Evolutionary conservation across 1,139 yeast species (phyloP).

Genomic region (Kurtzmaniella quercitrusa): DNA sequence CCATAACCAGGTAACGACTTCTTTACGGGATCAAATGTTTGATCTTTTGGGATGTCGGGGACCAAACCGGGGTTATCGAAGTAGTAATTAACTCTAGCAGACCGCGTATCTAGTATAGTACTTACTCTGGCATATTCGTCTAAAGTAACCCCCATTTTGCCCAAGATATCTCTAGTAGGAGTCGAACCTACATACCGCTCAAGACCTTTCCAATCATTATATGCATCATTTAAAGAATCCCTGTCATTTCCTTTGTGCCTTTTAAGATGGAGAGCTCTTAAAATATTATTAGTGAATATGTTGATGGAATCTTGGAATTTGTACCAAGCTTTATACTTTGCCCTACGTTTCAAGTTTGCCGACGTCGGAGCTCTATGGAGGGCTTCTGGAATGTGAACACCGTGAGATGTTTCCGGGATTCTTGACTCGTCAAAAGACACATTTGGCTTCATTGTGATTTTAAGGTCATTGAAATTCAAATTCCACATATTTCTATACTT

Average conservation of each 20-base stretch:
- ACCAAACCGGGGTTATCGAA: constrained; percentile 70
- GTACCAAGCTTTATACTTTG: constrained; percentile 20
- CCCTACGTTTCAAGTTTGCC: constrained; percentile 12
- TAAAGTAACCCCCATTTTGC: constrained; percentile 27
- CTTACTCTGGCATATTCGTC: constrained; percentile 83
- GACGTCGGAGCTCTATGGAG: not conserved
- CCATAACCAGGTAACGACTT: constrained; percentile 61
- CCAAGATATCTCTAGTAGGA: constrained; percentile 14
- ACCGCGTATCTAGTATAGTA: constrained; percentile 63
- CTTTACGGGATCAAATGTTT: not conserved
- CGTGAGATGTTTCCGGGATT: constrained; percentile 1
- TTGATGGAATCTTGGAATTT: constrained; percentile 19
- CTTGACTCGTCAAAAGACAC: constrained; percentile 41
- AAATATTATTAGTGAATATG: constrained; percentile 5
- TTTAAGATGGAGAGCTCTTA: not conserved
- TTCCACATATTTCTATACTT: constrained; percentile 44
- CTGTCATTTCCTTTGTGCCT: constrained; percentile 7
- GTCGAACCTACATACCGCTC: constrained; percentile 35
- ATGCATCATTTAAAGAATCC: constrained; percentile 4
- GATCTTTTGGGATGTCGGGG: constrained; percentile 22
- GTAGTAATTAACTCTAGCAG: constrained; percentile 52
- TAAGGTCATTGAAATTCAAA: constrained; percentile 45
- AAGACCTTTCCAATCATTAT: constrained; percentile 37
- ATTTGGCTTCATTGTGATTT: constrained; percentile 65
- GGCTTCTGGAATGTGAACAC: not conserved